Base-by-base conservation (phyloP, 495 filamentous ascomycete genomes). In the Jackrogersella minutella region DNA sequence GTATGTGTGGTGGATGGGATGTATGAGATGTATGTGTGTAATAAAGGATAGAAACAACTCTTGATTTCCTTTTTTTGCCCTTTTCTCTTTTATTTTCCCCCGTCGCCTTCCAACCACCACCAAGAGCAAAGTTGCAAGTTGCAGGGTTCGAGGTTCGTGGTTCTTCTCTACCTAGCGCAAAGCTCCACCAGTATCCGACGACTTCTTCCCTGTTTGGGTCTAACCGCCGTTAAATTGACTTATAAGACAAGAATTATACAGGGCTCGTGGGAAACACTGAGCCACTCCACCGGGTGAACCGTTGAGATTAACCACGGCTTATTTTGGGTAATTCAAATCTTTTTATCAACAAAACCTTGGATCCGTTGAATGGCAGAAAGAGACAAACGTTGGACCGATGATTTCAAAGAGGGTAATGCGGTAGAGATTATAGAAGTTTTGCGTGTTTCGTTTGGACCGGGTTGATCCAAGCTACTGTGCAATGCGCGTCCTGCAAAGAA, bases 171-270 rank as follows among this genome's bases (percentile, higher is more conserved):
- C 59, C 61, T 61, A 34, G 56, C 49, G 50, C 28, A 53, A n/a
- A n/a, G 52, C 49, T 64, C 66, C 59, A 69, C 66, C 40, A 10
- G 5, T 50, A 47, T 60, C 19, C 51, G 51, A 60, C 60, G 55
- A 49, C 11, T 56, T 19, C 3, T 59, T 61, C 56, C 61, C 61
- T 19, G 60, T 64, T 69, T 64, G 31, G 61, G 66, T 37, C 66
- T 64, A 64, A 64, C 61, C 41, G 56, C 56, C 43, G 51, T 57
- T 52, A 30, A 56, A 59, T 40, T 60, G 63, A 41, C 22, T 47
- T 66, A 68, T 63, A 64, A 57, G 55, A 69, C 40, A 57, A 14
- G 28, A 56, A 34, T 61, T 57, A 62, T 69, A n/a, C n/a, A 68
- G 56, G 14, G 22, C 41, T 60, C 22, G 34, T 17, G 62, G 47